A percentile compares a stretch with the other conserved stretches of the same genome.
phyloP scores from a whole-genome alignment of 331 rosid species.

The Malus hybrid region DNA sequence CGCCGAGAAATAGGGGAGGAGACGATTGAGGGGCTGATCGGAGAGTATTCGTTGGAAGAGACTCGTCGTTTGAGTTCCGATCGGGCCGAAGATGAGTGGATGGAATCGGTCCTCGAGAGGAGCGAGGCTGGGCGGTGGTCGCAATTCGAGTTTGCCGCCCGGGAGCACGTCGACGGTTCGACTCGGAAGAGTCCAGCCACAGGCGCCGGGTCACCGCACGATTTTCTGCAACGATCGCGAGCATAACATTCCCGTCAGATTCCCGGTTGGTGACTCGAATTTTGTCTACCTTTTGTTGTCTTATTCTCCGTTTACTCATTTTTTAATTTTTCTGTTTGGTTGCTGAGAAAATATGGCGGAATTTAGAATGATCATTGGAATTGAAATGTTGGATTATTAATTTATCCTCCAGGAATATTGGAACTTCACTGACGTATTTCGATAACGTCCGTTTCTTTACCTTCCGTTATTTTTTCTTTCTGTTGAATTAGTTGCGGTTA shows the following conservation, averaged over 20 bases:
- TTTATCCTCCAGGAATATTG: neutral
- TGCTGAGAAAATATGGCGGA: neutral
- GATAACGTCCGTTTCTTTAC: too few species aligned
- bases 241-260: constrained; percentile 54
- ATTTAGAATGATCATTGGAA: neutral
- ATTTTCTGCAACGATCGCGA: constrained; percentile 89
- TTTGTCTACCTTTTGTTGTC: neutral
- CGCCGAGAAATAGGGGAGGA: neutral
- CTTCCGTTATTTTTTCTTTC: neutral
- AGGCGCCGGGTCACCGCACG: constrained; percentile 86
- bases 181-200: constrained; percentile 98
- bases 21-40: constrained; percentile 1
- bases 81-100: constrained; percentile 56
- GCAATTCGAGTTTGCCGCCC: constrained; percentile 15
- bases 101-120: constrained; percentile 61
- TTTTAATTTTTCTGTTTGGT: neutral
- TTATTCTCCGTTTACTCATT: neutral
- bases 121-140: constrained; percentile 31
- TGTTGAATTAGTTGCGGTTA: neutral
- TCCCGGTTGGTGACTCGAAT: constrained; percentile 42
- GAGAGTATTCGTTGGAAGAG: constrained; percentile 12
- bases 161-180: constrained; percentile 50
- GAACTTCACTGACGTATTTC: neutral
- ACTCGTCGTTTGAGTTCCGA: constrained; percentile 16
- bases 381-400: neutral